Evolutionary conservation across 768 basidiomycete genomes (phyloP).

Genomic region (Suillus sp.): DNA sequence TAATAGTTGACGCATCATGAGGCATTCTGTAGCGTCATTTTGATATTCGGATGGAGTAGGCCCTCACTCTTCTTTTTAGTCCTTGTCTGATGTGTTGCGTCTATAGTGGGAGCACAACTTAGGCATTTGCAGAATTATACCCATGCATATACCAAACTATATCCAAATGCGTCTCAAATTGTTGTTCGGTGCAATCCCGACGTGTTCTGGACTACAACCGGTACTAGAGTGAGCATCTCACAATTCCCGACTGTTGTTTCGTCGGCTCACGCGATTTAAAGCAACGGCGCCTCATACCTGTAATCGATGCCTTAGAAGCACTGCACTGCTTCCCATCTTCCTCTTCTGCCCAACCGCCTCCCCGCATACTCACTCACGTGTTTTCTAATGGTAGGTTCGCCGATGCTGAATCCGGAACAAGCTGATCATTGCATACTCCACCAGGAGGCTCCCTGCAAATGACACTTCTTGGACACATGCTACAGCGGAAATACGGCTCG

Average conservation of each 20-base stretch:
- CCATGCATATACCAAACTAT: slow-evolving; percentile 27
- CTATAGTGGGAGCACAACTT: slow-evolving; percentile 29
- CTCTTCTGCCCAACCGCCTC: slow-evolving; percentile 4
- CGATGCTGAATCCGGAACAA: neutral
- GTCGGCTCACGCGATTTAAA: slow-evolving; percentile 14
- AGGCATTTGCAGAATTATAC: slow-evolving; percentile 30
- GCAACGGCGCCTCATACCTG: slow-evolving; percentile 23
- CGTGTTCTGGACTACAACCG: slow-evolving; percentile 21
- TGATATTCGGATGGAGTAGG: slow-evolving; percentile 35
- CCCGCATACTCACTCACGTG: slow-evolving; percentile 29
- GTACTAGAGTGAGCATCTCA: slow-evolving; percentile 18
- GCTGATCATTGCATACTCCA: slow-evolving; percentile 3
- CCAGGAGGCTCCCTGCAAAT: slow-evolving; percentile 29
- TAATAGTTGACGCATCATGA: slow-evolving; percentile 6
- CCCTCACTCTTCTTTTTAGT: neutral
- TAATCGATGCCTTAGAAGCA: slow-evolving; percentile 25
- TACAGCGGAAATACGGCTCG: slow-evolving; percentile 23
- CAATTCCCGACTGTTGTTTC: neutral
- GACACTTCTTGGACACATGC: slow-evolving; percentile 19
- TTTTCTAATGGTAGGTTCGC: slow-evolving; percentile 32
- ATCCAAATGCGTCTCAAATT: slow-evolving; percentile 31
- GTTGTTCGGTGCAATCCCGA: slow-evolving; percentile 26
- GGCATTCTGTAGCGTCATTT: slow-evolving; percentile 24
- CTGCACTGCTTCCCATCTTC: slow-evolving; percentile 25
- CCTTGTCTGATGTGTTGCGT: neutral